Evolutionary conservation across 1,284 basidiomycete genomes (phyloP), one percentile per base, ranked within the genome.

Genomic region (Boletus nobilissimus): DNA sequence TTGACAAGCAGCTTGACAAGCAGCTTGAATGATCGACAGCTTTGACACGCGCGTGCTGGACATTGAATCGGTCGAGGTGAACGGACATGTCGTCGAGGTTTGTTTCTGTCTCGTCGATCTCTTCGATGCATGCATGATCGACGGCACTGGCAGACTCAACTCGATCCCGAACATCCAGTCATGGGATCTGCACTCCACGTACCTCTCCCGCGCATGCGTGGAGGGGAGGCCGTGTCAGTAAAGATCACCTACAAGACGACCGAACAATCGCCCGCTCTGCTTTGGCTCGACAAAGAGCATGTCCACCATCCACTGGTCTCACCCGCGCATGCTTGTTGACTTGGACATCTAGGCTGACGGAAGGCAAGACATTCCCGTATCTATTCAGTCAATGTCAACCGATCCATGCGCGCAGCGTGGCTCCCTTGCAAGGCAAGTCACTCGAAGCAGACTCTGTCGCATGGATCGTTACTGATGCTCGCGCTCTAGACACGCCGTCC

Each of bases 381-480:
- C 88, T 99, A 39, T 99, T 98, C 89, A 97, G 96, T 74, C 97
- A 99, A 86, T 97, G 95, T 83, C 97, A 99, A 85, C 97, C 98
- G 34, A 97, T 97, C 82, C 94, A 97, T 84, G 94, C 94, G 11
- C 92, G 97, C 57, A 92, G 94, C 3, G 86, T 98, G 68, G 91
- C 93, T 2, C 97, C 97, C 2, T 86, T 96, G 74, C 96, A 97
- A 91, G 95, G 95, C 90, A 69, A 57, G 54, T 57, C n/a, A 73
- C 74, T 32, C n/a, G 18, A 4, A n/a, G 70, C 40, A 0, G 3
- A n/a, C n/a, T 22, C 16, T 4, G 29, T 29, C 26, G 6, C 65
- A n/a, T 13, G 38, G 19, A 60, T 72, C 29, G 32, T 8, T 40
- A 29, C 73, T 79, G 73, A 80, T 69, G 2, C 13, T 57, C 26